Base-by-base conservation (phyloP, 169 alveolate species). In the Plasmodium knowlesi region DNA sequence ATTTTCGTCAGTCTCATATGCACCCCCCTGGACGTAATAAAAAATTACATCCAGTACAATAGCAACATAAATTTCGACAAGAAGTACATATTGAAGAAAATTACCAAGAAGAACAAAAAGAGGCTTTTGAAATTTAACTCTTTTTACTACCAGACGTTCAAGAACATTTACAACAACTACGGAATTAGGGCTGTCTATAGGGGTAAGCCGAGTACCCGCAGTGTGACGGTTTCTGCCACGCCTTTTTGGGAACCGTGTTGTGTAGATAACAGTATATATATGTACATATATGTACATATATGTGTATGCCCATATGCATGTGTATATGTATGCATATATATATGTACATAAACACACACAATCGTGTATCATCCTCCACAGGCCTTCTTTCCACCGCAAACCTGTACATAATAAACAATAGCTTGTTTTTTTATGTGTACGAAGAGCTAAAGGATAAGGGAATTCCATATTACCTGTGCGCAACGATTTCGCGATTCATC, bases 21-120 rank as follows among this genome's bases (percentile, higher is more conserved):
- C 22, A 95, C 96, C n/a, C 95, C 95, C n/a, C 92, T 95, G 22
- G 96, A 95, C 81, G 95, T 95, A 14, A 79, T 95, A 76, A 95
- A 95, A 73, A 95, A 95, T 43, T 95, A 95, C 54, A 88, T 92
- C 71, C 85, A 88, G 32, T 95, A 92, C 46, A 94, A 82, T 34
- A 89, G 76, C 43, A 89, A 89, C 72, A 78, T 80, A 34, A 89
- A 72, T 50, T 57, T 89, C 82, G 94, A 89, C 82, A 89, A 89
- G 37, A 89, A 89, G 32, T 89, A 89, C 53, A 89, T 89, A 78
- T 34, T 89, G 34, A 89, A 89, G 50, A 89, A 89, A 89, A 89
- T 89, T 39, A 89, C 86, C 70, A 89, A 89, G 67, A 89, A 89
- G 57, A 78, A 89, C 34, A 89, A 89, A 43, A 67, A 89, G 19